Evolutionary conservation across 352 stramenopile species (phyloP).

Genomic region (Albugo candida): DNA sequence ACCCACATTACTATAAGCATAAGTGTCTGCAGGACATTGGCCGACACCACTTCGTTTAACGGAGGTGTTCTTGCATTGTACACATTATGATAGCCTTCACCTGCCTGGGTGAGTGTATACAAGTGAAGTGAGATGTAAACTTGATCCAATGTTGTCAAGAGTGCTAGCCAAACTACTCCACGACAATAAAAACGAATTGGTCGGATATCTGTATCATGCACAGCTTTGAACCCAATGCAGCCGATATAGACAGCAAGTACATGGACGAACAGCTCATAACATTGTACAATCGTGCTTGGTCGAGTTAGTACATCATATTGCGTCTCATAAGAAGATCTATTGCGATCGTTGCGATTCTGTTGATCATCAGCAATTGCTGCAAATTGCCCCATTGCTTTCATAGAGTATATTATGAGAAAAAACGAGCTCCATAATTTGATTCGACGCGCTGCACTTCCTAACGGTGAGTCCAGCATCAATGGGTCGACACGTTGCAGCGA

Average conservation of each 20-base stretch:
- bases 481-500: conserved; percentile 61
- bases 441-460: conserved; percentile 61
- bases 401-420: conserved; percentile 76
- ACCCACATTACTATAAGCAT: conserved; percentile 74
- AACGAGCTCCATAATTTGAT: conserved; percentile 80
- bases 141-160: conserved; percentile 56
- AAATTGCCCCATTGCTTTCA: conserved; percentile 79
- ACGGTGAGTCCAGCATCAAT: conserved; percentile 63
- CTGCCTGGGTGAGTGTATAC: conserved; percentile 31
- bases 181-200: conserved; percentile 70
- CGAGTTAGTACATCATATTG: conserved; percentile 60
- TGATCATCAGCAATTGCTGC: conserved; percentile 66
- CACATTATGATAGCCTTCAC: too few relatives aligned
- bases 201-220: conserved; percentile 70
- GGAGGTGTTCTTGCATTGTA: conserved; percentile 15
- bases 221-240: conserved; percentile 71
- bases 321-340: conserved; percentile 36
- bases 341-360: conserved; percentile 26
- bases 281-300: conserved; percentile 42
- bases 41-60: conserved; percentile 70
- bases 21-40: conserved; percentile 69
- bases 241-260: conserved; percentile 72
- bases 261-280: conserved; percentile 51
- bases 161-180: conserved; percentile 55
- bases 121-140: conserved; percentile 61